A percentile compares a stretch with the other conserved stretches of the same genome.
Conservation (phyloP, 352 stramenopile species). For the Elongisporangium anandrum region DNA sequence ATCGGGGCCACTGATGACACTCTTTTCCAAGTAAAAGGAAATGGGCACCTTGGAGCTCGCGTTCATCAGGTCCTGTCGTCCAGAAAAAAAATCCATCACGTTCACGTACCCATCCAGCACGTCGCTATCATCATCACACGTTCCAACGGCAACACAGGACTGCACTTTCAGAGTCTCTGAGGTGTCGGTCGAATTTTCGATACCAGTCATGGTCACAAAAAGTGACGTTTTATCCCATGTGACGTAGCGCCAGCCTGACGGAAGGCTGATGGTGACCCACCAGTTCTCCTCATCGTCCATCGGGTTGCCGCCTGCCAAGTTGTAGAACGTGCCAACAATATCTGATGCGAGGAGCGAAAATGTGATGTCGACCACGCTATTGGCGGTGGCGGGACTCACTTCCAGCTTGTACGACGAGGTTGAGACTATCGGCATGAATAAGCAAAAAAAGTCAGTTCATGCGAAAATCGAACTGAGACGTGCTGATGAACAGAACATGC, state of each 20-base stretch:
- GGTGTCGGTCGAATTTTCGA: slow-evolving; percentile 16
- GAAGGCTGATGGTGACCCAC: slow-evolving; percentile 71
- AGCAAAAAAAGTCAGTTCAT: background rate
- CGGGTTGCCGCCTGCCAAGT: slow-evolving; percentile 51
- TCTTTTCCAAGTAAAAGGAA: slow-evolving; percentile 49
- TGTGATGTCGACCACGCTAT: slow-evolving; percentile 54
- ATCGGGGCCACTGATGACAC: slow-evolving; percentile 50
- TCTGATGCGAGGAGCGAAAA: slow-evolving; percentile 74
- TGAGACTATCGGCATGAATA: slow-evolving; percentile 39
- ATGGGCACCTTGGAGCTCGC: slow-evolving; percentile 43
- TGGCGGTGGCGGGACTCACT: slow-evolving; percentile 46
- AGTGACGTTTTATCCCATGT: slow-evolving; percentile 53
- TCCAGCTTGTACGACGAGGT: slow-evolving; percentile 73
- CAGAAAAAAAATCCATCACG: slow-evolving; percentile 57
- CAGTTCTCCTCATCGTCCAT: slow-evolving; percentile 42
- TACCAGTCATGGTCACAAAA: slow-evolving; percentile 32
- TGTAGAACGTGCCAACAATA: slow-evolving; percentile 68
- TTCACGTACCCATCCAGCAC: slow-evolving; percentile 59
- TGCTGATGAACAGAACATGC: no score
- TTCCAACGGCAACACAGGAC: slow-evolving; percentile 42
- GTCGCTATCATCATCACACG: slow-evolving; percentile 34
- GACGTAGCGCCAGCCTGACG: slow-evolving; percentile 64
- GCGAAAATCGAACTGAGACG: no score
- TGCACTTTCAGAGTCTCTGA: slow-evolving; percentile 21
- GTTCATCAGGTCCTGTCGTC: slow-evolving; percentile 42